Conservation (phyloP, 2,329 filamentous ascomycete genomes). For the Ophiostoma novo-ulmi region DNA sequence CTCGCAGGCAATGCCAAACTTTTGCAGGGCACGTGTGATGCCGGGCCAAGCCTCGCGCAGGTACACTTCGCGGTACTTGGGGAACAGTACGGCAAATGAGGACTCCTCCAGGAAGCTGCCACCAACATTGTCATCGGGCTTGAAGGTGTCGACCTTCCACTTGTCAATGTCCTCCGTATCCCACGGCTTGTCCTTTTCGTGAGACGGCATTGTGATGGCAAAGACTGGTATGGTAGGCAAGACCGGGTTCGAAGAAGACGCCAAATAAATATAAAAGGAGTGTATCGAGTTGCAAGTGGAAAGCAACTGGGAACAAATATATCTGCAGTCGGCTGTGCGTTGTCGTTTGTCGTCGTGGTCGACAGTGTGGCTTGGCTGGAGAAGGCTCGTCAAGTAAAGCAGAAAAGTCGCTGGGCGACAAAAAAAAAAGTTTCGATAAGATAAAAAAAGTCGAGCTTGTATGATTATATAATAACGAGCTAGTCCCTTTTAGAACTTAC, state of each 20-base stretch:
- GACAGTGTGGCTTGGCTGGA: not conserved
- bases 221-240: not conserved
- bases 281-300: not conserved
- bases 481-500: not conserved
- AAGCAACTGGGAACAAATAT: not conserved
- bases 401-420: conserved; percentile 18
- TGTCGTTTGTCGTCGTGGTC: conserved; percentile 2
- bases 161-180: conserved; percentile 97
- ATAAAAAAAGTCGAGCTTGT: conserved; percentile 10
- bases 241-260: too few species aligned
- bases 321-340: not conserved
- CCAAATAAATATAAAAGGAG: not conserved
- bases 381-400: conserved; percentile 9
- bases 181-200: conserved; percentile 89
- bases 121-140: conserved; percentile 73
- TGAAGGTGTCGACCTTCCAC: conserved; percentile 89
- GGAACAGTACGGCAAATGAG: conserved; percentile 80
- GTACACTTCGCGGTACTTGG: conserved; percentile 94
- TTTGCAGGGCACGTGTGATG: conserved; percentile 80
- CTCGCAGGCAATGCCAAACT: conserved; percentile 81
- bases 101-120: conserved; percentile 92
- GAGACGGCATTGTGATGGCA: conserved; percentile 65
- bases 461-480: not conserved
- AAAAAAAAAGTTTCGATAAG: conserved; percentile 17
- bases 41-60: conserved; percentile 89